Evolutionary conservation across 805 yeast species (phyloP), one percentile per base, ranked within the genome.

Genomic region (Barnettozyma botsteinii): DNA sequence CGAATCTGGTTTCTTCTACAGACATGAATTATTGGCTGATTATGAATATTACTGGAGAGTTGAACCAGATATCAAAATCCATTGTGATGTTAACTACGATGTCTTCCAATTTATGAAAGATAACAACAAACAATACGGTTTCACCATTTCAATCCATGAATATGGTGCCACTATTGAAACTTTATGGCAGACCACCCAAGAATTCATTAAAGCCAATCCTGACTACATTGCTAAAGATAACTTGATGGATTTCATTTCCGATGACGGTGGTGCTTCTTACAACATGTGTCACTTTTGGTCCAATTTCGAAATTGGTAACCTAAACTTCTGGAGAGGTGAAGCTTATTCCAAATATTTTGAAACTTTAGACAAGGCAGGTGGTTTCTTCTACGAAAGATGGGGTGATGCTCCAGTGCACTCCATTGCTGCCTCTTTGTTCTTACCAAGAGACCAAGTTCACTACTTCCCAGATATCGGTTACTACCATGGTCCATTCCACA

Each of bases 381-480:
- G 94, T 1, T 85, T 85, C 62, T 85, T 76, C 61, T 83, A 84
- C 57, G 93, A 85, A 64, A 70, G 96, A 51, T 86, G 95, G 95
- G 95, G 96, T 33, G 96, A 86, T 62, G 95, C 95, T 2, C 95
- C 95, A 11, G 76, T 85, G 10, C 94, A 85, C 62, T 77, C 94
- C 1, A 73, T 85, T 40, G 93, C 85, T 19, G 84, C 81, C 8
- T 60, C 87, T 1, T 58, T 82, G 36, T 73, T 83, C 56, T 59
- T 80, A 37, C 73, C 75, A 47, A 69, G 68, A 51, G 65, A 69
- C 24, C 72, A 81, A 54, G 50, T 85, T 23, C 88, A 82, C 59
- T 82, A 73, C 66, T 82, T 86, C 59, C 79, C 77, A 40, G 84
- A 85, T 46, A 67, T 85, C 33, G 95, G 94, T 14, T 85, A 85